phyloP scores from a whole-genome alignment of 495 filamentous ascomycete genomes.

The Neurospora sp. region DNA sequence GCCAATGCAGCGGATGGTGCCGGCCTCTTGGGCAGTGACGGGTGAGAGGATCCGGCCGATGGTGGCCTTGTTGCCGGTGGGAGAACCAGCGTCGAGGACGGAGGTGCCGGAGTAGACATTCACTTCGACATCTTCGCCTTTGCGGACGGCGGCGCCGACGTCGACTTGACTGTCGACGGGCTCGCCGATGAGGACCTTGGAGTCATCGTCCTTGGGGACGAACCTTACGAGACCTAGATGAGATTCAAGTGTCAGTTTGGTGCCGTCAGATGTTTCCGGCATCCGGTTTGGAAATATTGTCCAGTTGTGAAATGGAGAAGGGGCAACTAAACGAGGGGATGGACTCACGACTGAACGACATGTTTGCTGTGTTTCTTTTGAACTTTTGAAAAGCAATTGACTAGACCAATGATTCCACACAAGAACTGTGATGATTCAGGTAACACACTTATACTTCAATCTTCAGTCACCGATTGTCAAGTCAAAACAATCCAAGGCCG shows the following conservation, averaged over 20 bases:
- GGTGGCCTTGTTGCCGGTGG: slow-evolving; percentile 37
- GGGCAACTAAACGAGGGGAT: not conserved
- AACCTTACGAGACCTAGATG: slow-evolving; percentile 49
- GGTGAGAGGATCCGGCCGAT: slow-evolving; percentile 48
- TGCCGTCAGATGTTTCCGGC: not conserved
- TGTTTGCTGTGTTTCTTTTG: not conserved
- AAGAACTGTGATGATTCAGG: not conserved
- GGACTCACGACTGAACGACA: not conserved
- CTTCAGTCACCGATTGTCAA: not conserved
- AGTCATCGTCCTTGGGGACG: slow-evolving; percentile 40
- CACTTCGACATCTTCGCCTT: slow-evolving; percentile 45
- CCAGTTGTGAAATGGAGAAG: not conserved
- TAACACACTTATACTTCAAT: not conserved
- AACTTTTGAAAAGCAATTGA: not conserved
- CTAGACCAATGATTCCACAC: not conserved
- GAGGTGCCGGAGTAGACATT: slow-evolving; percentile 46
- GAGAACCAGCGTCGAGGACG: slow-evolving; percentile 40
- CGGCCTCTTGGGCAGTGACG: slow-evolving; percentile 35
- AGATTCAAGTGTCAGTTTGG: not conserved
- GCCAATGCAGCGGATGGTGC: slow-evolving; percentile 36
- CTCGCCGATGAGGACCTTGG: slow-evolving; percentile 46
- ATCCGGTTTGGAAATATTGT: not conserved
- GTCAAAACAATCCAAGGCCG: not conserved
- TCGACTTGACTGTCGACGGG: slow-evolving; percentile 43
- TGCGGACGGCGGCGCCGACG: slow-evolving; percentile 44